phyloP scores from a whole-genome alignment of 2,329 filamentous ascomycete genomes.

The Corinectria fuckeliana region DNA sequence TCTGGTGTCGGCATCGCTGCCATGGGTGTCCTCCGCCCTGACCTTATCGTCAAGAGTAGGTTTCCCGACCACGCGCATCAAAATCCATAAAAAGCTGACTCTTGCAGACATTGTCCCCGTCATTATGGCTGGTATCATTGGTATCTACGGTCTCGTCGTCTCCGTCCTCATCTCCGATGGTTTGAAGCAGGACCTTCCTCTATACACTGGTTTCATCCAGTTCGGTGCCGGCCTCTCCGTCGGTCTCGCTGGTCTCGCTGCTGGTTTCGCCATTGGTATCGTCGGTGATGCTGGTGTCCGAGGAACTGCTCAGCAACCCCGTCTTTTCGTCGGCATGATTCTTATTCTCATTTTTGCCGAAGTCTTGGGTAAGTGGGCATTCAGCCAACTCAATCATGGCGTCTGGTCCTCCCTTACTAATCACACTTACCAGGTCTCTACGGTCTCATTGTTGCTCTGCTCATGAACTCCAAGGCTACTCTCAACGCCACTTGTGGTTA shows the following conservation, averaged over 20 bases:
- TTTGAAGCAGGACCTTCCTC: conserved; percentile 72
- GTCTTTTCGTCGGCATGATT: conserved; percentile 97
- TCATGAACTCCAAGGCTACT: conserved; percentile 96
- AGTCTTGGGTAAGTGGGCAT: conserved; percentile 79
- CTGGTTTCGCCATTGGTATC: conserved; percentile 86
- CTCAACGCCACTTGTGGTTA: conserved; percentile 67
- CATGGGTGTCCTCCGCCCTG: conserved; percentile 97
- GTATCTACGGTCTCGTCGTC: conserved; percentile 94
- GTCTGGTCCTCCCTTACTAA: conserved; percentile 31
- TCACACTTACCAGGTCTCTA: conserved; percentile 76
- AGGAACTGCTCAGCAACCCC: conserved; percentile 82
- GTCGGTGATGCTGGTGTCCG: conserved; percentile 89
- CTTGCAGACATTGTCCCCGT: conserved; percentile 92
- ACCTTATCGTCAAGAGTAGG: conserved; percentile 99
- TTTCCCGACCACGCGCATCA: conserved; percentile 8
- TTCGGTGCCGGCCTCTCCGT: conserved; percentile 83
- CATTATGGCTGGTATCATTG: conserved; percentile 99
- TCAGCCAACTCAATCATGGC: conserved; percentile 7
- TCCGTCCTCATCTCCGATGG: conserved; percentile 86
- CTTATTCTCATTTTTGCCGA: conserved; percentile 99
- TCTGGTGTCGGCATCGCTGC: conserved; percentile 98
- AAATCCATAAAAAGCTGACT: conserved; percentile 25
- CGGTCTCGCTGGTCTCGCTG: conserved; percentile 82
- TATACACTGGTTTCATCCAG: conserved; percentile 87
- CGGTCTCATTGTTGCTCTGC: conserved; percentile 95